Evolutionary conservation across 2,329 filamentous ascomycete genomes (phyloP).

Genomic region (Pseudogymnoascus sp.): DNA sequence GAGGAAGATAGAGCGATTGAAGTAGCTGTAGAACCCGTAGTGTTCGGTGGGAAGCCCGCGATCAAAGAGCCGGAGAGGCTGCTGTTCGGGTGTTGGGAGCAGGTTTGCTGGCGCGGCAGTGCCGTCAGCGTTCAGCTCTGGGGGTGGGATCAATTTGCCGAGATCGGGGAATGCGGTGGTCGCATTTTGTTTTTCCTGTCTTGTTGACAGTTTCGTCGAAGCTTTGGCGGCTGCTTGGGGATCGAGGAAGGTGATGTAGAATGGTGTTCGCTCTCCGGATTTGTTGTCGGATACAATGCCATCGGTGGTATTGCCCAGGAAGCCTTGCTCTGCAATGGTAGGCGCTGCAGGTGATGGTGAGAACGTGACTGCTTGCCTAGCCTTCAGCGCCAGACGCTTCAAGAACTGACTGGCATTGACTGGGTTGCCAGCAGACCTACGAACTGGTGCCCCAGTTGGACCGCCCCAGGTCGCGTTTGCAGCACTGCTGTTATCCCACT

Average conservation of each 20-base stretch:
- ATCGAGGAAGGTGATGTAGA: constrained; percentile 69
- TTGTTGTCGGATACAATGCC: constrained; percentile 58
- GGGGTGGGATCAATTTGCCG: constrained; percentile 53
- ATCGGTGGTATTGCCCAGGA: constrained; percentile 83
- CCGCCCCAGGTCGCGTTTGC: constrained; percentile 37
- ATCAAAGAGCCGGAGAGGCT: constrained; percentile 80
- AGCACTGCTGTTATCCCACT: constrained; percentile 56
- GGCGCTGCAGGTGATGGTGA: constrained; percentile 40
- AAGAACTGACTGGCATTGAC: constrained; percentile 29
- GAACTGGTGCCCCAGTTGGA: constrained; percentile 22
- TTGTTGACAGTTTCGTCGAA: neutral
- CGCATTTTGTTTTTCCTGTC: neutral
- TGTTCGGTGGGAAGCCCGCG: constrained; percentile 74
- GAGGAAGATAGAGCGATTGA: constrained; percentile 78
- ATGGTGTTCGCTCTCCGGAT: constrained; percentile 79
- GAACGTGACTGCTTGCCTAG: constrained; percentile 33
- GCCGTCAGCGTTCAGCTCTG: constrained; percentile 58
- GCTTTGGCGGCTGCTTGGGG: constrained; percentile 20
- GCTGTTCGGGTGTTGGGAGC: constrained; percentile 62
- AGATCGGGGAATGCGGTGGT: constrained; percentile 33
- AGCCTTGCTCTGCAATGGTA: constrained; percentile 57
- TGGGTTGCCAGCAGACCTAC: constrained; percentile 23
- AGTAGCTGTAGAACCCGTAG: constrained; percentile 92
- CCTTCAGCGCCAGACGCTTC: constrained; percentile 22
- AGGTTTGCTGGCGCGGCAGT: constrained; percentile 65